A percentile compares a stretch with the other conserved stretches of the same genome.
Evolutionary conservation across 345 rosid species (phyloP).

Genomic region (Brassica rapa): DNA sequence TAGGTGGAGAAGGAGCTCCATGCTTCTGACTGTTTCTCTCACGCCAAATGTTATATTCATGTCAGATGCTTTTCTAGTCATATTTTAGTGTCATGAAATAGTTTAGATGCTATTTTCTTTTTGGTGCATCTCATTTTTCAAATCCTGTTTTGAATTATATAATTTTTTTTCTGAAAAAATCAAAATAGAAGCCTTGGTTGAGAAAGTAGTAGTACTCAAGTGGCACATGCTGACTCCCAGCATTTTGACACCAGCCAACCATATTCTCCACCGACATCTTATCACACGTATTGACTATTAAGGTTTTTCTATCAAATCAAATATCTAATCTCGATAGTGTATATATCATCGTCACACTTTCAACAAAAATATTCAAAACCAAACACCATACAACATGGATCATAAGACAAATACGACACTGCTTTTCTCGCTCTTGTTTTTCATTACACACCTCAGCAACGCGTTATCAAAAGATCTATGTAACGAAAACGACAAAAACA

Average conservation of each 20-base stretch:
- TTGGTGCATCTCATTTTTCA: no score
- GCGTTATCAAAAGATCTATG: slow-evolving; percentile 51
- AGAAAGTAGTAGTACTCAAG: neutral
- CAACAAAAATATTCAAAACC: neutral
- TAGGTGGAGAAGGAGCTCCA: no score
- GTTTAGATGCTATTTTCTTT: no score
- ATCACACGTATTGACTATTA: neutral
- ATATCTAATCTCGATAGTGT: neutral
- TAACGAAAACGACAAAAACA: slow-evolving; percentile 58
- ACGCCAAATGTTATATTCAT: no score
- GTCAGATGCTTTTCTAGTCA: no score
- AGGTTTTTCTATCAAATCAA: slow-evolving; percentile 1
- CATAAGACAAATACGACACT: slow-evolving; percentile 22
- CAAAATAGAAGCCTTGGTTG: neutral
- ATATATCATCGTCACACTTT: neutral
- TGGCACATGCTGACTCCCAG: neutral
- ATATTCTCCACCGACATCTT: slow-evolving; percentile 11
- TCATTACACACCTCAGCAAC: slow-evolving; percentile 27
- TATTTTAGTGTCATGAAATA: no score
- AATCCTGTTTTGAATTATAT: no score
- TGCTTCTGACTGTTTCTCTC: no score
- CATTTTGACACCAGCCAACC: neutral
- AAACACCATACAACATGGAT: slow-evolving; percentile 8
- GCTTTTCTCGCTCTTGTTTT: slow-evolving; percentile 29
- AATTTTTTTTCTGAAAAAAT: neutral